Evolutionary conservation across 306 rosid genomes (phyloP), one percentile per base, ranked within the genome.

Genomic region (Senna tora): DNA sequence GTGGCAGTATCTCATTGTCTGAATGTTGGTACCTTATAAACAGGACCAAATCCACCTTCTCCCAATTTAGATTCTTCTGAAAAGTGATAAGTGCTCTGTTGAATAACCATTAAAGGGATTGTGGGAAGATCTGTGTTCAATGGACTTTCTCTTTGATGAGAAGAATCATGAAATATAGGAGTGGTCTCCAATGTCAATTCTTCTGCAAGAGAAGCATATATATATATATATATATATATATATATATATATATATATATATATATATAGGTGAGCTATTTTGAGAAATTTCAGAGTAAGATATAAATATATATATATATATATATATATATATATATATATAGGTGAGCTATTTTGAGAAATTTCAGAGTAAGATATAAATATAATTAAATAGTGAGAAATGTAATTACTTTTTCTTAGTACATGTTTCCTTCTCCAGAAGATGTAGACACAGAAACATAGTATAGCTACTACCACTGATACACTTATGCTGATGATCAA

Each of bases 1-100:
- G n/a, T n/a, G n/a, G n/a, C n/a, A n/a, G n/a, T n/a, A n/a, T n/a
- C n/a, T n/a, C n/a, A n/a, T n/a, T n/a, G n/a, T n/a, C n/a, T n/a
- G n/a, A n/a, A n/a, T n/a, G n/a, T n/a, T n/a, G n/a, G 20, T 43
- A 88, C 91, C 91, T 82, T 80, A 68, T 77, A 86, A 49, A 88
- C 87, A 11, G 78, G 47, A 14, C 94, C 94, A 76, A 84, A 88
- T 22, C 94, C 94, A 51, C 94, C 94, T 80, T 84, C 80, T 22
- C 90, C 89, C 36, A 86, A 76, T 86, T 80, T 88, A 8, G 60
- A 77, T 46, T 69, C 56, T 9, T 72, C 71, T 5, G 87, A 79
- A 61, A 86, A 88, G 80, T 84, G 2, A 41, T 81, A 14, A 2
- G 84, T 81, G 4, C 16, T 32, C 4, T 52, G 61, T 50, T 28